Conservation (phyloP, 306 rosid species). For the Gynostemma pentaphyllum region DNA sequence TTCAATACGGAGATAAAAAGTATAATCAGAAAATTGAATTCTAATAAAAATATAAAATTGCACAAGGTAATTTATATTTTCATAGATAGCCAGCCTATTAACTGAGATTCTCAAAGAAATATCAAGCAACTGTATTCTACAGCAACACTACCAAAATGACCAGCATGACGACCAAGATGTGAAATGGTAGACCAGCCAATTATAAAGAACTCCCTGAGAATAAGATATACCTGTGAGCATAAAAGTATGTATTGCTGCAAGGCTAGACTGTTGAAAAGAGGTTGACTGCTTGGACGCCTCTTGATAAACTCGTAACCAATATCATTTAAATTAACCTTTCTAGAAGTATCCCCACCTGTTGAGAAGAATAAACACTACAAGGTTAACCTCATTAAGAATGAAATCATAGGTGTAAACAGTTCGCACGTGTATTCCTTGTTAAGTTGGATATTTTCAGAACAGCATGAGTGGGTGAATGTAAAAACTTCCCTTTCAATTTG, state of each 20-base stretch:
- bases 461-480: not conserved
- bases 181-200: not conserved
- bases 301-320: constrained; percentile 49
- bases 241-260: constrained; percentile 84
- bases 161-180: not conserved
- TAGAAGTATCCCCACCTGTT: constrained; percentile 23
- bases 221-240: constrained; percentile 65
- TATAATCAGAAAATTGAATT: not conserved
- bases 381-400: constrained; percentile 3
- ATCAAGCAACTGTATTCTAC: not conserved
- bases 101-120: not conserved
- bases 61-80: not conserved
- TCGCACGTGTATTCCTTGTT: too few species aligned
- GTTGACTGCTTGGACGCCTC: constrained; percentile 31
- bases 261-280: constrained; percentile 57
- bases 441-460: too few species aligned
- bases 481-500: not conserved
- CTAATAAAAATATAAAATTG: not conserved
- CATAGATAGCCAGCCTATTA: not conserved
- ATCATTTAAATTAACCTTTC: constrained; percentile 31
- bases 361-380: constrained; percentile 11
- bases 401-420: not conserved
- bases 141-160: not conserved
- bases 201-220: not conserved
- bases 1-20: too few species aligned